Evolutionary conservation across 768 basidiomycete species (phyloP).

Genomic region (Pleurotus cornucopiae): DNA sequence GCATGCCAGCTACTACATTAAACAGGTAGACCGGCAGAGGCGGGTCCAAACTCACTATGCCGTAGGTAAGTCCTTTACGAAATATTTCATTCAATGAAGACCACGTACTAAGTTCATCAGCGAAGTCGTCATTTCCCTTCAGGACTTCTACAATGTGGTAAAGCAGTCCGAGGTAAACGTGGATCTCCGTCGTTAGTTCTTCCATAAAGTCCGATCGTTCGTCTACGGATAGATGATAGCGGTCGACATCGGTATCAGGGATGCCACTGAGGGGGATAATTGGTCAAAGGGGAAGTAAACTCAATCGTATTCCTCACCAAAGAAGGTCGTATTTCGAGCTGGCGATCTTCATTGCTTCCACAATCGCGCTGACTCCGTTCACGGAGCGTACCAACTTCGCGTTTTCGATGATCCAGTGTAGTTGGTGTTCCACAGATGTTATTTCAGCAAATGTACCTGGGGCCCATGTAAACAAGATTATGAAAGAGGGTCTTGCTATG

Average conservation of each 20-base stretch:
- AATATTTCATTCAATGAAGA: slow-evolving; percentile 4
- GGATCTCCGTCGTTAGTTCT: slow-evolving; percentile 88
- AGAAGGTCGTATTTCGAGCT: slow-evolving; percentile 82
- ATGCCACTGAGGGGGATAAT: slow-evolving; percentile 48
- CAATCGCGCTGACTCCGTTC: slow-evolving; percentile 78
- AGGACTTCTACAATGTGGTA: slow-evolving; percentile 95
- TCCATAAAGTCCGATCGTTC: slow-evolving; percentile 81
- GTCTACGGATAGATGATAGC: slow-evolving; percentile 62
- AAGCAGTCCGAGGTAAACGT: slow-evolving; percentile 90
- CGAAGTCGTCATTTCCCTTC: slow-evolving; percentile 91
- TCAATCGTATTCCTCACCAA: slow-evolving; percentile 41
- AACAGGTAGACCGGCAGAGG: slow-evolving; percentile 92
- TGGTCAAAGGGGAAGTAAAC: not conserved
- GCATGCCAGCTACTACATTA: slow-evolving; percentile 81
- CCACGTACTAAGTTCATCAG: slow-evolving; percentile 88
- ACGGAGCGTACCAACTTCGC: slow-evolving; percentile 79
- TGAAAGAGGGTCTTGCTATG: not conserved
- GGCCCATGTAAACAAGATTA: slow-evolving; percentile 4
- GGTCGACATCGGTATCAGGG: slow-evolving; percentile 69
- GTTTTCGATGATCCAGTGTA: slow-evolving; percentile 95
- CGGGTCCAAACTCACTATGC: slow-evolving; percentile 88
- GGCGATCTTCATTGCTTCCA: slow-evolving; percentile 88
- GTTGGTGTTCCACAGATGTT: slow-evolving; percentile 86
- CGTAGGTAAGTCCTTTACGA: slow-evolving; percentile 7
- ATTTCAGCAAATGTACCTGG: slow-evolving; percentile 90